Evolutionary conservation across 176 grass and related monocot genomes (phyloP), one percentile per base, ranked within the genome.

Genomic region (Aegilops tauschii): DNA sequence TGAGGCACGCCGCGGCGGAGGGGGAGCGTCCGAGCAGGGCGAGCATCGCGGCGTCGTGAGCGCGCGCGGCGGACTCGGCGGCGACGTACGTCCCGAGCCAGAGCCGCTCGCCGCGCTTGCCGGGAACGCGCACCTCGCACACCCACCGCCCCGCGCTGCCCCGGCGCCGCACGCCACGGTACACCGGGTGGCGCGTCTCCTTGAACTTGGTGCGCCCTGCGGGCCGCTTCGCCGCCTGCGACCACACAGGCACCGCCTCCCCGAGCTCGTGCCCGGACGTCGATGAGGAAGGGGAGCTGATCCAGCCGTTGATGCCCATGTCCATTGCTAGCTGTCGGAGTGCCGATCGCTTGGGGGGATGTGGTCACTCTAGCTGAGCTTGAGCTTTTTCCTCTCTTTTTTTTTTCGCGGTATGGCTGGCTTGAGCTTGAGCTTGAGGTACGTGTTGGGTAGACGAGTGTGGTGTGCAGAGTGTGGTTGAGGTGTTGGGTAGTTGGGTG

Each of bases 141-240:
- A 95, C 95, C 95, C 92, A 97, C 54, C 89, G 78, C 1, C 89
- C 85, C 0, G 83, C 82, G 30, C 63, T 28, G 34, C 87, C 90
- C 0, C 95, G 89, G 3, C 77, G 84, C 2, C 95, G 89, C 83
- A 97, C 95, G 76, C 95, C 95, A 62, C 89, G 91, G 82, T 82
- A 97, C 68, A 97, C 86, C 16, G 93, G 95, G 87, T 97, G 95
- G 6, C 95, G 90, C 59, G 93, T 97, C 85, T 97, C 95, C 30
- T 86, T 80, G 79, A 97, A 97, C 82, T 97, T 97, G 88, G 89
- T 97, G 20, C 92, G 82, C n/a, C 95, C 95, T 7, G 89, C 91
- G 12, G 86, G 93, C 1, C 92, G 81, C 92, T 97, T 97, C 29
- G 87, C 84, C 58, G 87, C 82, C 11, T 89, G 77, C 37, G 73